Evolutionary conservation across 164 flowering plant species (phyloP).

Genomic region (Echeveria elegans): DNA sequence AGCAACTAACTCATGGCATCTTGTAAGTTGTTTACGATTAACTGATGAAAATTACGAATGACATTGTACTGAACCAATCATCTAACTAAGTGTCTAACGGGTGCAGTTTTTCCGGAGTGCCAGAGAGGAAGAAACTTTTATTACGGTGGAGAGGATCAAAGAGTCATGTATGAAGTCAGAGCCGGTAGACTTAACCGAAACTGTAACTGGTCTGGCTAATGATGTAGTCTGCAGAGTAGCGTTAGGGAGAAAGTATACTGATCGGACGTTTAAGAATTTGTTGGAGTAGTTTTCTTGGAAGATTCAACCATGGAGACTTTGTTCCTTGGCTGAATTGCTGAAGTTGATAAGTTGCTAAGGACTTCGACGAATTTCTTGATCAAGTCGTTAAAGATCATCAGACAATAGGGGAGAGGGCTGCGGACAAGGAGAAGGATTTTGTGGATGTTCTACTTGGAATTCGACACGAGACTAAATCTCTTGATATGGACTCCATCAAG

Average conservation of each 20-base stretch:
- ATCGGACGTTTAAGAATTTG: neutral
- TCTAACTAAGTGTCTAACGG: constrained; percentile 3
- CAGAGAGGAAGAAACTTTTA: neutral
- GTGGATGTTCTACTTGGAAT: constrained; percentile 8
- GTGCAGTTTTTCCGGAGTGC: constrained; percentile 8
- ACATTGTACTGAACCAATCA: too few species aligned
- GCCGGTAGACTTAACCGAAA: neutral
- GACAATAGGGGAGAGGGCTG: neutral
- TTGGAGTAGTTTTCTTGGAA: neutral
- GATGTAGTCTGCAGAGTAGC: constrained; percentile 5
- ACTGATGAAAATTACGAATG: too few species aligned
- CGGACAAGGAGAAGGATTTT: neutral
- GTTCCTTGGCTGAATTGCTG: constrained; percentile 1
- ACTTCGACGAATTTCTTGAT: neutral
- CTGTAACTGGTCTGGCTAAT: neutral
- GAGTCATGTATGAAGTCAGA: neutral
- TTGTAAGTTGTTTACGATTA: too few species aligned
- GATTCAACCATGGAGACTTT: neutral
- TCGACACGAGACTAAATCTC: neutral
- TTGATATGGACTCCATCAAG: constrained; percentile 5
- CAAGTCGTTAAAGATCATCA: constrained; percentile 8
- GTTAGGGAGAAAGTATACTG: neutral
- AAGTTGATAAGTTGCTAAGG: neutral
- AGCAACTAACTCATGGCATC: too few species aligned
- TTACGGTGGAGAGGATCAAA: neutral